These are phyloP conservation scores for Lentinula sp. DNA, from an alignment of 768 basidiomycete genomes.

Conservation along the genomic window DNA sequence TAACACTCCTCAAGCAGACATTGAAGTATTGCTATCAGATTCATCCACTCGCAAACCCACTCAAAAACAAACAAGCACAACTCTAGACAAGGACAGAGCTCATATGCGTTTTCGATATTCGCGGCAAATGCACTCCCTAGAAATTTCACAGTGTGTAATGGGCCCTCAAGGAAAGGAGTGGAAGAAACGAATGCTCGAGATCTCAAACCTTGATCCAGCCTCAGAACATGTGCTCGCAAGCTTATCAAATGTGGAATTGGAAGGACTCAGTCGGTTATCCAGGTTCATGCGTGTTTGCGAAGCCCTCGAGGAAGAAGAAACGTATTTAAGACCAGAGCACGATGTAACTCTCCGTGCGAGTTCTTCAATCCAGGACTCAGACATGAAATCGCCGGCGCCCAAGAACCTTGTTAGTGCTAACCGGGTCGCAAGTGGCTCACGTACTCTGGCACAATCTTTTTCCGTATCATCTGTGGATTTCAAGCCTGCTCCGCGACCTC, in stretches of 20 bases:
- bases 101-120: slow-evolving; percentile 32
- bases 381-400: not conserved
- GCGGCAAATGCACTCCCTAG: slow-evolving; percentile 24
- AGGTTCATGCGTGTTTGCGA: slow-evolving; percentile 9
- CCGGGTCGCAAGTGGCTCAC: not conserved
- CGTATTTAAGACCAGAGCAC: not conserved
- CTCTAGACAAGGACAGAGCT: not conserved
- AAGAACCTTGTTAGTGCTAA: not conserved
- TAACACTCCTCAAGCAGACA: slow-evolving; percentile 40
- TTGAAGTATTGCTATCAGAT: slow-evolving; percentile 32
- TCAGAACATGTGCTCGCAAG: not conserved
- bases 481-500: slow-evolving; percentile 8
- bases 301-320: not conserved
- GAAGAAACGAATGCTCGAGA: slow-evolving; percentile 26
- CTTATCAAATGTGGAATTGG: not conserved
- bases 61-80: not conserved
- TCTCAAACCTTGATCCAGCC: slow-evolving; percentile 8
- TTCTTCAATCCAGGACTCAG: not conserved
- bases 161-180: slow-evolving; percentile 29
- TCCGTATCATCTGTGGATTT: slow-evolving; percentile 6
- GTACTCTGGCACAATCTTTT: not conserved
- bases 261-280: not conserved
- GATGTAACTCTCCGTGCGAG: not conserved
- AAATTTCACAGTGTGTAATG: slow-evolving; percentile 27
- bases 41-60: not conserved